Evolutionary conservation across 768 basidiomycete genomes (phyloP).

Genomic region (Coprinopsis marcescibilis): DNA sequence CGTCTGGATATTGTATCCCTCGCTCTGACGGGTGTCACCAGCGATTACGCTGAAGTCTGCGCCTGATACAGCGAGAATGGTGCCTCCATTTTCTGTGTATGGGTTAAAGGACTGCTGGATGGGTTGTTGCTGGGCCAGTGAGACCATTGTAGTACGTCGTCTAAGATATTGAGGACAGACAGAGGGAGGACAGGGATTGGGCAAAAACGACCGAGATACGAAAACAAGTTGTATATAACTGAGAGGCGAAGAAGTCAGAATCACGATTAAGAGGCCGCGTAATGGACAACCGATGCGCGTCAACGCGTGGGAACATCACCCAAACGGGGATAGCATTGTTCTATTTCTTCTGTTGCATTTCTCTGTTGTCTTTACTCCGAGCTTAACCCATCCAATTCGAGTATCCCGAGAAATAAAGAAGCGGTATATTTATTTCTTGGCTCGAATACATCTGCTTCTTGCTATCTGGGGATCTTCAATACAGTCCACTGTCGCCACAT

Average conservation of each 20-base stretch:
- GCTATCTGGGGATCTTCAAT: constrained; percentile 5
- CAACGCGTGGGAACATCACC: constrained; percentile 32
- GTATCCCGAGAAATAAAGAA: constrained; percentile 4
- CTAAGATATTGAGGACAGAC: constrained; percentile 22
- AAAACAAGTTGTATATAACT: constrained; percentile 21
- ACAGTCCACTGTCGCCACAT: not conserved
- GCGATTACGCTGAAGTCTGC: constrained; percentile 92
- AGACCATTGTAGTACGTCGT: constrained; percentile 23
- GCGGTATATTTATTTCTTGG: not conserved
- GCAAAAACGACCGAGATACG: constrained; percentile 19
- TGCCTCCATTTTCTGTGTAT: constrained; percentile 91
- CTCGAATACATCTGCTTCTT: not conserved
- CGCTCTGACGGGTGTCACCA: constrained; percentile 93
- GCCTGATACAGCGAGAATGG: constrained; percentile 94
- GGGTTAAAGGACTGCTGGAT: constrained; percentile 75
- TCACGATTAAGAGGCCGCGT: constrained; percentile 38
- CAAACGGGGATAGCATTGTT: constrained; percentile 12
- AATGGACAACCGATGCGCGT: constrained; percentile 34
- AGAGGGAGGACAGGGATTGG: constrained; percentile 10
- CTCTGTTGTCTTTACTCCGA: constrained; percentile 27
- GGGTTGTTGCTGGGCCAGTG: constrained; percentile 28
- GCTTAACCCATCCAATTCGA: constrained; percentile 25
- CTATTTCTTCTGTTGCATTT: not conserved
- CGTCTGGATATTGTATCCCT: constrained; percentile 98
- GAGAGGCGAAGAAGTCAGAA: constrained; percentile 19